Base-by-base conservation (phyloP, 1,284 basidiomycete genomes). In the Moesziomyces sp. region DNA sequence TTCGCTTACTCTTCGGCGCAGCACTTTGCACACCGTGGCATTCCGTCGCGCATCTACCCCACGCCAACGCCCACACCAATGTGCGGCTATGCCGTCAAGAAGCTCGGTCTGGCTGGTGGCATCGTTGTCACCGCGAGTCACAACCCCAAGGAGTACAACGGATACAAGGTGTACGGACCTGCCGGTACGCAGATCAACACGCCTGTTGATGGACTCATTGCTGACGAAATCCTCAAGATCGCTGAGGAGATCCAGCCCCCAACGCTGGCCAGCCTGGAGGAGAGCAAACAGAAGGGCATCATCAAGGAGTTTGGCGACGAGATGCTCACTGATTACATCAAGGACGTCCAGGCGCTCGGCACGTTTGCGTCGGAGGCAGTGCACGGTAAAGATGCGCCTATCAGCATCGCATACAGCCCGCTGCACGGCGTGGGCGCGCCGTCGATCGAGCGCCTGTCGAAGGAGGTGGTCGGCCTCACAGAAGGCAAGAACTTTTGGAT, bases 131-230 rank as follows among this genome's bases (percentile, higher is more conserved):
- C 79, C 6, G 79, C 79, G 7, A 66, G 59, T 44, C 79, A 81
- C 76, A 81, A 81, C 19, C 79, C 79, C 5, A 78, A 78, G 13
- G 74, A 75, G 45, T 80, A 78, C 65, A 80, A 80, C 46, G 79
- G 79, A 11, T 78, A 78, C 74, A 78, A 78, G 52, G 75, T 80
- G 18, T 80, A 79, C 40, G 66, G 78, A 13, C 68, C 68, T 13
- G 76, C 67, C 5, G 79, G 76, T 1, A 77, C 75, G 0, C 79
- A 80, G 59, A 80, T 80, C 75, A 80, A 80, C 46, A 73, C 69
- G 3, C 79, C 79, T n/a, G 56, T 79, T 11, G 79, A 80, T 35
- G 73, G 63, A 0, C 67, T 67, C 13, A 80, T 80, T 35, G 77
- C 79, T 5, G 59, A 57, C 9, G 69, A 79, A 45, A 80, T 80